Percentiles rank a stretch among this genome's conserved stretches.
phyloP scores from a whole-genome alignment of 2,329 filamentous ascomycete genomes.

The Dryadomyces sulphureus region DNA sequence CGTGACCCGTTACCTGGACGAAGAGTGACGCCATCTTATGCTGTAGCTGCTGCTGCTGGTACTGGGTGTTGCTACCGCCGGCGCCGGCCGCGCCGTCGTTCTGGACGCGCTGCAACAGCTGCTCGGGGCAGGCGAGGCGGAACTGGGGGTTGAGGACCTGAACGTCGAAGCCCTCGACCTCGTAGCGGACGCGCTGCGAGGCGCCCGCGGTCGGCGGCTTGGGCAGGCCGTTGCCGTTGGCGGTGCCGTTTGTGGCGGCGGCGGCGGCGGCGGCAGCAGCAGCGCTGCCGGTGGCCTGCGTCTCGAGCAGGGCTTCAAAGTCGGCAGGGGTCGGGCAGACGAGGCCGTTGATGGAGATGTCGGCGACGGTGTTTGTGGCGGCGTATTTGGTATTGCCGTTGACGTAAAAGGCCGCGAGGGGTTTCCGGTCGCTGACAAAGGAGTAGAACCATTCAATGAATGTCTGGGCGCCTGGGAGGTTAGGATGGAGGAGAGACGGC shows the following conservation, averaged over 20 bases:
- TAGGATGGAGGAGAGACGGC: not conserved
- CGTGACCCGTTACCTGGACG: constrained; percentile 58
- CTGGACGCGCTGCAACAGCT: constrained; percentile 14
- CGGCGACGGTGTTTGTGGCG: constrained; percentile 37
- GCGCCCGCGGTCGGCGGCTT: not conserved
- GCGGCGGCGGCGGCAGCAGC: constrained; percentile 1
- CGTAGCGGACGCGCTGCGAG: constrained; percentile 42
- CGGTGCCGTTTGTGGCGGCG: not conserved
- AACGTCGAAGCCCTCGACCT: constrained; percentile 61
- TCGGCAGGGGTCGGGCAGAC: constrained; percentile 44
- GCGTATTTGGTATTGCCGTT: constrained; percentile 37
- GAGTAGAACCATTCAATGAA: constrained; percentile 66
- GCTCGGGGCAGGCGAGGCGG: constrained; percentile 37
- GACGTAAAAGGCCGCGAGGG: constrained; percentile 57
- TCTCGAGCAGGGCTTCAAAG: constrained; percentile 54
- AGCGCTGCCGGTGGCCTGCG: constrained; percentile 31
- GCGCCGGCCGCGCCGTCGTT: not conserved
- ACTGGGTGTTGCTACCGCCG: constrained; percentile 21
- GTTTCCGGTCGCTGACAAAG: constrained; percentile 46
- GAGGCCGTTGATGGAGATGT: constrained; percentile 71
- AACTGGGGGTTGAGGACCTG: constrained; percentile 63
- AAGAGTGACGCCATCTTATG: constrained; percentile 51
- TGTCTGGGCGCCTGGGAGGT: constrained; percentile 44
- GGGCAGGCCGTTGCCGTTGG: constrained; percentile 1
- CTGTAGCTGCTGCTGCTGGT: constrained; percentile 21